Evolutionary conservation across 257 asterid species (phyloP).

Genomic region (Scutellaria galericulata): DNA sequence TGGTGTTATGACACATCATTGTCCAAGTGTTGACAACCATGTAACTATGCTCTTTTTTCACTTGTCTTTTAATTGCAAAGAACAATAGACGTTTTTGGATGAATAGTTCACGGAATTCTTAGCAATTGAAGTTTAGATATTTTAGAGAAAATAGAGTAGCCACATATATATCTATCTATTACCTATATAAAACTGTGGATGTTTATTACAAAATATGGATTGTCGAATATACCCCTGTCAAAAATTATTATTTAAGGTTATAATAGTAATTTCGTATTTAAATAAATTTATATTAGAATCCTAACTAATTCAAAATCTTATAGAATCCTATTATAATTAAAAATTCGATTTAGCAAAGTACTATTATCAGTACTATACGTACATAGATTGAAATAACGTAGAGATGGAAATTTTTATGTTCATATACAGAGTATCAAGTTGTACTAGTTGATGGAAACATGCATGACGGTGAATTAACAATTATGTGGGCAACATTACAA

Average conservation of each 20-base stretch:
- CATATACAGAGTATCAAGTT: too few relatives aligned
- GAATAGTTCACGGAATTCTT: slow-evolving; percentile 1
- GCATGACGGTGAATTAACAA: slow-evolving; percentile 34
- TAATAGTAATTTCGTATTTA: too few relatives aligned
- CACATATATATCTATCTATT: not conserved
- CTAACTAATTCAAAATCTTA: too few relatives aligned
- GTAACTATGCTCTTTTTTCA: slow-evolving; percentile 32
- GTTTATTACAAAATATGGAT: too few relatives aligned
- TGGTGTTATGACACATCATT: slow-evolving; percentile 33
- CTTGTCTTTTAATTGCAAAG: slow-evolving; percentile 21
- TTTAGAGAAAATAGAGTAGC: slow-evolving; percentile 1
- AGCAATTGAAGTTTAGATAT: not conserved
- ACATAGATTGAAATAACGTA: too few relatives aligned
- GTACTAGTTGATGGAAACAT: not conserved
- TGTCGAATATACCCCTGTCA: too few relatives aligned
- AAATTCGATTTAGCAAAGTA: too few relatives aligned
- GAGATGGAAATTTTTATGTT: too few relatives aligned
- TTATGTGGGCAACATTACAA: slow-evolving; percentile 11
- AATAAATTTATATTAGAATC: too few relatives aligned
- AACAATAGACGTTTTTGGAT: not conserved
- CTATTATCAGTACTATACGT: too few relatives aligned
- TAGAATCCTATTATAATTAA: too few relatives aligned
- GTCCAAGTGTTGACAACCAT: slow-evolving; percentile 27
- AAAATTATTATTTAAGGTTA: too few relatives aligned
- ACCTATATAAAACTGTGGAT: not conserved